Evolutionary conservation across 2,329 filamentous ascomycete species (phyloP).

Genomic region (Lojkania enalia): DNA sequence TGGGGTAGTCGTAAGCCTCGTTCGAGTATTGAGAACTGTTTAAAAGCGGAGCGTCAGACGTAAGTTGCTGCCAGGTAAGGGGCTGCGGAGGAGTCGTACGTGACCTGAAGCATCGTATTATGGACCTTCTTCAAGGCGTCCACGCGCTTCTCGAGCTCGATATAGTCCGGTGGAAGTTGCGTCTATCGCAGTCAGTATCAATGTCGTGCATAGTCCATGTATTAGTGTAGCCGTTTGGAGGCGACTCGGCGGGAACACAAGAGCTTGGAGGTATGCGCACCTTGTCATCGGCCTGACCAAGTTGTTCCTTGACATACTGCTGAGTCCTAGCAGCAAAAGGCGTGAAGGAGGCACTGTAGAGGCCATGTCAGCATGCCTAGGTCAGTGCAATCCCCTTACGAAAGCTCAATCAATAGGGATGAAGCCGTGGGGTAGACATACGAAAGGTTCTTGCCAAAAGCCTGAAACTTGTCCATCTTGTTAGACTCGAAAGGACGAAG

Average conservation of each 20-base stretch:
- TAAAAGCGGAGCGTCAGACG: slow-evolving; percentile 19
- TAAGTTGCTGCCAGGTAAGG: slow-evolving; percentile 4
- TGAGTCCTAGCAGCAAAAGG: slow-evolving; percentile 93
- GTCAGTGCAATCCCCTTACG: slow-evolving; percentile 14
- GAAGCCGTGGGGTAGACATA: slow-evolving; percentile 44
- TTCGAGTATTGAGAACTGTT: slow-evolving; percentile 87
- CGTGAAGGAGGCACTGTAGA: slow-evolving; percentile 77
- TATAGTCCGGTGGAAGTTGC: slow-evolving; percentile 94
- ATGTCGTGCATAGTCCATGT: slow-evolving; percentile 12
- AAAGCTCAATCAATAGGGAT: slow-evolving; percentile 12
- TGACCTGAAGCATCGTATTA: slow-evolving; percentile 95
- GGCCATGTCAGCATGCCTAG: slow-evolving; percentile 43
- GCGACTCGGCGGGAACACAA: neutral
- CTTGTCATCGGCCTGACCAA: slow-evolving; percentile 94
- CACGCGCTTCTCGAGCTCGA: slow-evolving; percentile 97
- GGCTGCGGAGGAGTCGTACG: slow-evolving; percentile 60
- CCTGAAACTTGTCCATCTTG: slow-evolving; percentile 69
- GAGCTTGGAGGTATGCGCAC: slow-evolving; percentile 48
- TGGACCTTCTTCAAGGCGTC: slow-evolving; percentile 97
- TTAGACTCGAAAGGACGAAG: slow-evolving; percentile 4
- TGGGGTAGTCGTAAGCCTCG: slow-evolving; percentile 88
- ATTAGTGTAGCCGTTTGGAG: neutral
- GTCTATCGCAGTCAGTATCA: slow-evolving; percentile 62
- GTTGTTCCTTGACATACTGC: slow-evolving; percentile 97
- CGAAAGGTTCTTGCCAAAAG: slow-evolving; percentile 72